Base-by-base conservation (phyloP, 2,329 filamentous ascomycete genomes). In the Fusarium tricinctum region DNA sequence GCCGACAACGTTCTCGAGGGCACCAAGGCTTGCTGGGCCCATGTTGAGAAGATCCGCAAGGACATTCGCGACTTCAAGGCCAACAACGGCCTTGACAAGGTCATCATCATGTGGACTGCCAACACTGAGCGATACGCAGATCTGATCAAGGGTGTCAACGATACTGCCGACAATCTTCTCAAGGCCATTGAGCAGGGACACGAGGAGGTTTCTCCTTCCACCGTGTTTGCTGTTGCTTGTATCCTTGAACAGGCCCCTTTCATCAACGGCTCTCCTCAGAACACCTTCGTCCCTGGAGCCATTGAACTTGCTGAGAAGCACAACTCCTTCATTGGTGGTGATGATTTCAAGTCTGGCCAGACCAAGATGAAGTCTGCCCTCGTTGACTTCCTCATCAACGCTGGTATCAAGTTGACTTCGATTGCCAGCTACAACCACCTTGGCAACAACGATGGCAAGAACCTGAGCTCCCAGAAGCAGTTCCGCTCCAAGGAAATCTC, bases 361-460 rank as follows among this genome's bases (percentile, higher is more conserved):
- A 99, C 96, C 79, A 99, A 99, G 90, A 99, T 99, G 96, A 99
- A 99, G 85, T 98, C 96, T 63, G 96, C 96, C 20, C 89, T 99
- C 30, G 96, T 98, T 45, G 96, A 99, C 83, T 99, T 99, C 84
- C 83, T 99, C 79, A 97, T 99, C 89, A 97, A 90, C 79, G 96
- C 96, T 47, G 96, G 96, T 79, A 98, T 99, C 88, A 97, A 97
- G 85, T 89, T 99, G 77, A 98, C 95, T 63, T 97, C 94, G 40
- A 98, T 99, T 83, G 93, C 96, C 70, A 97, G 92, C 83, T 99
- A 99, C 89, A 99, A 99, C 85, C 96, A 99, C 81, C 90, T 99
- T 57, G 96, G 96, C 77, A 99, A 99, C 89, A 99, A 99, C 78
- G 95, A 99, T 79, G 96, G 96, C 84, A 97, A 94, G 90, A 99